A percentile compares a stretch with the other conserved stretches of the same genome.
Evolutionary conservation across 1,139 yeast genomes (phyloP).

Genomic region (Sugiyamaella pinicola): DNA sequence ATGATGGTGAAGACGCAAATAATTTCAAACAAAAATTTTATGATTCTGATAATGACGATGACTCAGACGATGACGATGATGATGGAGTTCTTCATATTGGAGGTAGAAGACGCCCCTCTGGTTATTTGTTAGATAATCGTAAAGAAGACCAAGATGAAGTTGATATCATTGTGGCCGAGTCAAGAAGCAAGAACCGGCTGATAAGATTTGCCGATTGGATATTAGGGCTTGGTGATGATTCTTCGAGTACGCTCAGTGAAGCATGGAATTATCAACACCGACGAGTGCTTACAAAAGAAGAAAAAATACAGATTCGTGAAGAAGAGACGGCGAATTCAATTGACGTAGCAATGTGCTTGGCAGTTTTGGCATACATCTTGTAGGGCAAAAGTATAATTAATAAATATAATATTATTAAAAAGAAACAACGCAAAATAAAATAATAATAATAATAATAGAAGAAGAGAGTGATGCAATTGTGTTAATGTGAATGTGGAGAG

Average conservation of each 20-base stretch:
- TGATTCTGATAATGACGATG: slow-evolving; percentile 23
- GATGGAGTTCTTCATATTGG: slow-evolving; percentile 28
- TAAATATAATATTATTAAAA: neutral
- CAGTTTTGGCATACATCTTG: slow-evolving; percentile 15
- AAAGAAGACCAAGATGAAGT: slow-evolving; percentile 24
- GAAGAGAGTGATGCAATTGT: neutral
- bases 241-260: slow-evolving; percentile 23
- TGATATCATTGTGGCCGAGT: slow-evolving; percentile 26
- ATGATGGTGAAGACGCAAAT: neutral
- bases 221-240: slow-evolving; percentile 33
- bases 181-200: slow-evolving; percentile 27
- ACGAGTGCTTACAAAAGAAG: slow-evolving; percentile 24
- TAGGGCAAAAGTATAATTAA: neutral
- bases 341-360: slow-evolving; percentile 34
- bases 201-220: slow-evolving; percentile 37
- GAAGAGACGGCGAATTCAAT: slow-evolving; percentile 27
- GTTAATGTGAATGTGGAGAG: neutral
- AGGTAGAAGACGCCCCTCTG: slow-evolving; percentile 12
- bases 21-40: slow-evolving; percentile 5
- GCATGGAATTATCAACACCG: slow-evolving; percentile 23
- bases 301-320: slow-evolving; percentile 30
- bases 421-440: neutral
- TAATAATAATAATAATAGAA: neutral
- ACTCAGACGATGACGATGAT: slow-evolving; percentile 24
- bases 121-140: slow-evolving; percentile 22